Evolutionary conservation across 202 grass and related monocot species (phyloP), one percentile per base, ranked within the genome.

Genomic region (Bolboschoenoplectus hybrid): DNA sequence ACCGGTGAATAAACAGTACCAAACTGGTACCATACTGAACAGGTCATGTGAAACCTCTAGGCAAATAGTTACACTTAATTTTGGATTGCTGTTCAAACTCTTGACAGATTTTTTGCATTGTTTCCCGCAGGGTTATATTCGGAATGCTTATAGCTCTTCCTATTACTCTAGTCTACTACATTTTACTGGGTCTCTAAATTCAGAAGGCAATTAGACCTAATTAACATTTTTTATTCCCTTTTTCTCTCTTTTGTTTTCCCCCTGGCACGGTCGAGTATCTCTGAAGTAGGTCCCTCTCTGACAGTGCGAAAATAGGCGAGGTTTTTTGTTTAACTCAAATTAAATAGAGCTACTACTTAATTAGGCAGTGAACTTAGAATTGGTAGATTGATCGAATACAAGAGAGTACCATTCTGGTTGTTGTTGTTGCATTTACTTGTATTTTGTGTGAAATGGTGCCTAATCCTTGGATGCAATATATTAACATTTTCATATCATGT

Each of bases 131-230:
- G 57, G 92, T 94, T 55, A 94, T 94, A 7, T 94, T 94, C n/a
- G 92, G 92, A 7, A 94, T 94, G 92, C 88, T 94, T 47, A 92
- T 94, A 26, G 92, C 92, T 9, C 88, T 94, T 0, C 92, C 92
- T 47, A 90, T 94, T 80, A 92, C 92, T 16, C 85, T 94, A 49
- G 91, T 90, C 81, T 92, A 90, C 86, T 92, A 90, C 88, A 70
- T 92, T 44, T 73, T 93, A 63, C 49, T 93, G 65, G 93, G 93
- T 3, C 93, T 94, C 85, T 94, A 84, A 93, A 82, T 51, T 26
- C 32, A 11, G 63, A 55, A 69, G 51, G 36, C 39, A 84, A 70
- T 84, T 67, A 71, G 82, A 55, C 32, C 14, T 84, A 50, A 55
- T 71, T 84, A 41, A 84, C 65, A 56, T 40, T 84, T 84, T 83